Conservation (phyloP, 1,284 basidiomycete species). For the Austroboletus niveus region DNA sequence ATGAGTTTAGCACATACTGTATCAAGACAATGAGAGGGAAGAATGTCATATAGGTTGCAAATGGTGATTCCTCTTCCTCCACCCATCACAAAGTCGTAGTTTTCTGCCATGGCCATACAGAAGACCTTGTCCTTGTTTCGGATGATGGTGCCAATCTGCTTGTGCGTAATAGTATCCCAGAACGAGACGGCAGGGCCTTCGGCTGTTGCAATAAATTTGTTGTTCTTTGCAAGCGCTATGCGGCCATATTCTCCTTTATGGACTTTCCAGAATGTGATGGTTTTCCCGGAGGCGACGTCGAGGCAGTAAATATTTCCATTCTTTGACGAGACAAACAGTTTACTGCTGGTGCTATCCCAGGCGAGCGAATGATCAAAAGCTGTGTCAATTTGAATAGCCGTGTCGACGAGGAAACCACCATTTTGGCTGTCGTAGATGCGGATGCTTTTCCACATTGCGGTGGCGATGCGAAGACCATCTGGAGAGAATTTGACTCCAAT, state of each 20-base stretch:
- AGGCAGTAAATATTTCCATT: background rate
- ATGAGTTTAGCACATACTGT: background rate
- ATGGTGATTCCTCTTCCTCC: conserved; percentile 4
- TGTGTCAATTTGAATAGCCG: background rate
- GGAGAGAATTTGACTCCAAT: background rate
- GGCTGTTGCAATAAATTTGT: background rate
- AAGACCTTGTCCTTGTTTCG: background rate
- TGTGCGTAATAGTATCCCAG: background rate
- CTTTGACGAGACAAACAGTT: background rate
- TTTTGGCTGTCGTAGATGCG: background rate
- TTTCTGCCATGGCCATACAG: conserved; percentile 1
- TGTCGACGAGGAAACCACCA: background rate
- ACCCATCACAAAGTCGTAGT: conserved; percentile 1
- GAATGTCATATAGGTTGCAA: background rate
- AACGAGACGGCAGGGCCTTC: background rate
- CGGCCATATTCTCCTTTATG: background rate
- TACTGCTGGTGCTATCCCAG: background rate
- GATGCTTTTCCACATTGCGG: background rate
- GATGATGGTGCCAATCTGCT: background rate
- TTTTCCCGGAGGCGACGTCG: background rate
- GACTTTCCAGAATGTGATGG: background rate
- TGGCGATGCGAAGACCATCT: background rate
- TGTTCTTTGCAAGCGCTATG: background rate
- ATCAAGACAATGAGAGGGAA: conserved; percentile 1
- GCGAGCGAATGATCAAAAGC: background rate